A percentile compares a stretch with the other conserved stretches of the same genome.
Evolutionary conservation across 495 filamentous ascomycete genomes (phyloP).

Genomic region (Staphylotrichum longicolle): DNA sequence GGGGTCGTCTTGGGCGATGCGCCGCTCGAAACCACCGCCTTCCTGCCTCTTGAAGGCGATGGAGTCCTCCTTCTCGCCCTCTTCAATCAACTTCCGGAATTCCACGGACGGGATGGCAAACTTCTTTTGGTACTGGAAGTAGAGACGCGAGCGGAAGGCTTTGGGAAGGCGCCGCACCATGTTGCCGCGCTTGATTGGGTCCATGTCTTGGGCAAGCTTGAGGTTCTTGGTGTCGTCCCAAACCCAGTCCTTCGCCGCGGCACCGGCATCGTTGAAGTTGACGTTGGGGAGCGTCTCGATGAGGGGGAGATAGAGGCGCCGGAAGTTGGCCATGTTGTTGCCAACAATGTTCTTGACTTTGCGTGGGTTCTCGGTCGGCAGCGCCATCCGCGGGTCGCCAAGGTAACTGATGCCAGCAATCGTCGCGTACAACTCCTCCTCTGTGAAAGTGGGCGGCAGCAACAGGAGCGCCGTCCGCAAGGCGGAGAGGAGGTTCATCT

Average conservation of each 20-base stretch:
- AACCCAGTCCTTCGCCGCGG: conserved; percentile 61
- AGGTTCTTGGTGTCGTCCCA: conserved; percentile 52
- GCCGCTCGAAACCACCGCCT: conserved; percentile 79
- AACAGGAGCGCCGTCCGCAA: conserved; percentile 84
- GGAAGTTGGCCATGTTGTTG: conserved; percentile 86
- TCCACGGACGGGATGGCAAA: conserved; percentile 78
- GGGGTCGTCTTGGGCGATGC: conserved; percentile 69
- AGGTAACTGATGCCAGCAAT: conserved; percentile 91
- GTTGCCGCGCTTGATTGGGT: conserved; percentile 82
- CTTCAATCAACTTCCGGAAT: conserved; percentile 82
- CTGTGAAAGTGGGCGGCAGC: conserved; percentile 78
- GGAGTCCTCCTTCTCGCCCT: conserved; percentile 65
- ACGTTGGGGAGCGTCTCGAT: conserved; percentile 89
- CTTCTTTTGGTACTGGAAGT: conserved; percentile 90
- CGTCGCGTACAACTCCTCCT: conserved; percentile 81
- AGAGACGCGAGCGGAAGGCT: conserved; percentile 81
- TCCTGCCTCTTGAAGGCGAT: conserved; percentile 66
- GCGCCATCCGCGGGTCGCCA: conserved; percentile 88
- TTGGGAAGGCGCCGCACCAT: conserved; percentile 93
- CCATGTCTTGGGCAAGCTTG: conserved; percentile 80
- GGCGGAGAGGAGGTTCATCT: conserved; percentile 89
- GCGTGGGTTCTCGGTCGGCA: conserved; percentile 83
- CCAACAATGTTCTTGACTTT: conserved; percentile 93
- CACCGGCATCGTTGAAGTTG: conserved; percentile 67
- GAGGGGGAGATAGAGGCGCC: conserved; percentile 82